Evolutionary conservation across 176 grass and related monocot species (phyloP), one percentile per base, ranked within the genome.

Genomic region (Secale cereale): DNA sequence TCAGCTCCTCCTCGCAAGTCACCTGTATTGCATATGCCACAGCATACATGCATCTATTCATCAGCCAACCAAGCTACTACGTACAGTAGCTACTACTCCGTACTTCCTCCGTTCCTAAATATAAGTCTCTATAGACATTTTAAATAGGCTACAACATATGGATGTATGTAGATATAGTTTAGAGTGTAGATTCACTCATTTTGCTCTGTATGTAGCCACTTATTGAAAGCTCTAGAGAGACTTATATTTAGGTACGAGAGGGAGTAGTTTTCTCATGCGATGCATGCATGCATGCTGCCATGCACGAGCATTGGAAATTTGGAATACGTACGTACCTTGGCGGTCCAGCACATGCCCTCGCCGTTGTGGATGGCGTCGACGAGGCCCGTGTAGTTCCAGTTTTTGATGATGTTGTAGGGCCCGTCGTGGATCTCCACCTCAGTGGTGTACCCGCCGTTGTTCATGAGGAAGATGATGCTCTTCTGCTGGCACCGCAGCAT

Each of bases 371-470:
- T 94, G 54, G 89, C 91, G 19, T 94, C 91, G 3, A 94, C 83
- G 0, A 97, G 48, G 1, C 57, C 94, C 0, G 90, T 86, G 71
- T 97, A 97, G 89, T 97, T 73, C 91, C 94, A 97, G 87, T 97
- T 94, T 82, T 97, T 97, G 85, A 97, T 97, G n/a, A 97, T 89
- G 66, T 97, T 97, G 89, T 97, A 97, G 1, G 91, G 94, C 6
- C 89, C 94, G 37, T 97, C 91, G 60, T 97, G 94, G 85, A 97
- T 94, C 88, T 88, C 91, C 27, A 90, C 94, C 86, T 97, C 94
- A 19, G 92, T 97, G 22, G 91, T 97, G 91, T 97, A 97, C 1
- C 94, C 94, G n/a, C 94, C 94, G 27, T 97, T 97, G 87, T 94
- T 97, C 80, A 97, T 87, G 19, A 97, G 91, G 87, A 97, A 97